Percentiles rank a stretch among this genome's conserved stretches.
These are phyloP conservation scores for Leccinum disarticulatum DNA, from an alignment of 768 basidiomycete genomes.

Conservation along the genomic window DNA sequence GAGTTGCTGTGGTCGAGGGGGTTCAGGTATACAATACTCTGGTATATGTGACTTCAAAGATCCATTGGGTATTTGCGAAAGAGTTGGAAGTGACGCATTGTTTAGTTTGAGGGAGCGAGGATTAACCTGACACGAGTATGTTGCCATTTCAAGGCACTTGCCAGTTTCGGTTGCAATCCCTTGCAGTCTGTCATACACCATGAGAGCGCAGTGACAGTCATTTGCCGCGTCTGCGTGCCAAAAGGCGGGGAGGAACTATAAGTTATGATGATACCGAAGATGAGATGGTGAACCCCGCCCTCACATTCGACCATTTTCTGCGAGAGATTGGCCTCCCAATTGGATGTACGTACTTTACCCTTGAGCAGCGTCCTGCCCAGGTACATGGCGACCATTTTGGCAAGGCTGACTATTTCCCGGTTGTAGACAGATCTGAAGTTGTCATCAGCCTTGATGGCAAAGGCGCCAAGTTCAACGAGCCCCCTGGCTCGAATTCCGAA, in stretches of 20 bases:
- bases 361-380: constrained; percentile 40
- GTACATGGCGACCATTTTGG: constrained; percentile 44
- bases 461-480: constrained; percentile 46
- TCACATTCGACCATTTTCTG: constrained; percentile 41
- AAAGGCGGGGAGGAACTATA: not conserved
- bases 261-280: not conserved
- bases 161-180: constrained; percentile 29
- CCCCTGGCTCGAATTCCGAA: constrained; percentile 42
- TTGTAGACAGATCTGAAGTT: constrained; percentile 33
- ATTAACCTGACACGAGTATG: constrained; percentile 31
- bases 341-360: constrained; percentile 44
- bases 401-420: constrained; percentile 43
- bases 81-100: not conserved
- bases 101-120: constrained; percentile 8
- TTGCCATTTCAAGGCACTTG: constrained; percentile 16
- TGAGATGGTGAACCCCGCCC: not conserved
- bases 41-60: constrained; percentile 9
- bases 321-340: constrained; percentile 45
- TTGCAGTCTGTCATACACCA: constrained; percentile 41
- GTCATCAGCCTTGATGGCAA: constrained; percentile 42
- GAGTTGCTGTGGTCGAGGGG: constrained; percentile 37
- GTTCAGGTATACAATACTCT: constrained; percentile 27
- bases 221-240: constrained; percentile 47
- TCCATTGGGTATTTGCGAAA: not conserved
- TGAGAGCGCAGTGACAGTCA: constrained; percentile 47